A percentile compares a stretch with the other conserved stretches of the same genome.
phyloP scores from a whole-genome alignment of 495 filamentous ascomycete species.

The Xylaria intraflava region DNA sequence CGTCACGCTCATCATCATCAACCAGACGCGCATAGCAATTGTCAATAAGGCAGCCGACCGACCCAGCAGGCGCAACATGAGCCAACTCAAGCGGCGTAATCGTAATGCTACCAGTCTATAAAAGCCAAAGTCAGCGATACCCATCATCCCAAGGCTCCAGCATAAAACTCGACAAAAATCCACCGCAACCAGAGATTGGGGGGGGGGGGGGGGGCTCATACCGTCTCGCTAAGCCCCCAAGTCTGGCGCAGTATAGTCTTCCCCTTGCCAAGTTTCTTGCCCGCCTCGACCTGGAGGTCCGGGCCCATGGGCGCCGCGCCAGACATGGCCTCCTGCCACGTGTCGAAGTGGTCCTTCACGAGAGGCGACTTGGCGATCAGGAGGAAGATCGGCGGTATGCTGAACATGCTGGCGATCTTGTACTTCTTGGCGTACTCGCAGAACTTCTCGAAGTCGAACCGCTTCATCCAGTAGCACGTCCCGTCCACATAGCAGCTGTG shows the following conservation, averaged over 20 bases:
- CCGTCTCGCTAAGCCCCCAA: constrained; percentile 67
- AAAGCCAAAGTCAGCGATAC: neutral
- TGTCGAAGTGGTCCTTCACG: constrained; percentile 44
- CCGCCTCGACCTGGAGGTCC: constrained; percentile 29
- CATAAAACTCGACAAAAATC: neutral
- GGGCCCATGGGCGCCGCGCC: constrained; percentile 33
- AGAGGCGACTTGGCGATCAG: constrained; percentile 41
- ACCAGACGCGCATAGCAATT: constrained; percentile 49
- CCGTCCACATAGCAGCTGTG: constrained; percentile 35
- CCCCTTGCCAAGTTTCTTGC: constrained; percentile 30
- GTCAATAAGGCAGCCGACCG: constrained; percentile 53
- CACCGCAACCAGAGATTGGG: too few species aligned
- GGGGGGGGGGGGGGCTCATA: neutral
- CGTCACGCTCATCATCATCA: constrained; percentile 36
- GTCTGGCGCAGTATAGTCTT: constrained; percentile 51
- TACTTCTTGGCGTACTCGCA: constrained; percentile 36
- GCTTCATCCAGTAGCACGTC: constrained; percentile 46
- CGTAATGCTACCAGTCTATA: constrained; percentile 24
- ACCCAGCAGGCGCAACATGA: constrained; percentile 16
- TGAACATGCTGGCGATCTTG: constrained; percentile 42
- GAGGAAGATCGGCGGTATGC: constrained; percentile 46
- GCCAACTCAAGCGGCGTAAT: constrained; percentile 3
- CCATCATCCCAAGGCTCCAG: too few species aligned
- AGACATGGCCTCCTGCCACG: constrained; percentile 16
- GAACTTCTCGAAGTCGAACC: constrained; percentile 40